phyloP scores from a whole-genome alignment of 148 eudicot species.

The Spergularia marina region DNA sequence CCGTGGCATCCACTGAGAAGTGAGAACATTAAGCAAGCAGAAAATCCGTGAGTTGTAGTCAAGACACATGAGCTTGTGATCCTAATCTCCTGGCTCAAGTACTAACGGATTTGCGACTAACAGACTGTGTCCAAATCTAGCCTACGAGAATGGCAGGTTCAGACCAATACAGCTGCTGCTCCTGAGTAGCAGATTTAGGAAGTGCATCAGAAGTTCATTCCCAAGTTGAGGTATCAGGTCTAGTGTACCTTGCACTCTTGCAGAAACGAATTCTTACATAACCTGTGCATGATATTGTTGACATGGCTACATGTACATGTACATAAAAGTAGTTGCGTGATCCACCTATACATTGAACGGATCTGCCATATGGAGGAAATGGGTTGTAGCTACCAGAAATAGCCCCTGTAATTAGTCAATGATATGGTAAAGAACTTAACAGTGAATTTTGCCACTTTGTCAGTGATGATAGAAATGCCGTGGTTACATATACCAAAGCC shows the following conservation, averaged over 20 bases:
- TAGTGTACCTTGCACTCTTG: not conserved
- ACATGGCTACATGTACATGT: constrained; percentile 18
- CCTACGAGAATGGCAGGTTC: not conserved
- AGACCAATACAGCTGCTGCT: not conserved
- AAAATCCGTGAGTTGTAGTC: not conserved
- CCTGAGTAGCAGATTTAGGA: not conserved
- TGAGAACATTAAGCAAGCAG: not conserved
- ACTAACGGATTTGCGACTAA: not conserved
- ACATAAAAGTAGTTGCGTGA: not conserved
- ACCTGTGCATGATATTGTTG: constrained; percentile 2
- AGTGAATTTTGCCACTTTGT: not conserved
- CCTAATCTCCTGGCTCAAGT: not conserved
- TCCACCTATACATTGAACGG: not conserved
- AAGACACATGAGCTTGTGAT: too few species aligned
- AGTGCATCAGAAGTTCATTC: not conserved
- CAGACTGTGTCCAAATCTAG: not conserved
- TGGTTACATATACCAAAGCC: too few species aligned
- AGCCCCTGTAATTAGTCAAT: constrained; percentile 4
- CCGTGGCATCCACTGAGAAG: not conserved
- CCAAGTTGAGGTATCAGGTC: not conserved
- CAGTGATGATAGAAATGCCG: not conserved
- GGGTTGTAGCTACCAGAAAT: not conserved
- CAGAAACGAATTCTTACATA: constrained; percentile 11
- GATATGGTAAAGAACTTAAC: constrained; percentile 8
- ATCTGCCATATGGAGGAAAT: not conserved